Base-by-base conservation (phyloP, 805 yeast genomes). In the Starmerella sp. region DNA sequence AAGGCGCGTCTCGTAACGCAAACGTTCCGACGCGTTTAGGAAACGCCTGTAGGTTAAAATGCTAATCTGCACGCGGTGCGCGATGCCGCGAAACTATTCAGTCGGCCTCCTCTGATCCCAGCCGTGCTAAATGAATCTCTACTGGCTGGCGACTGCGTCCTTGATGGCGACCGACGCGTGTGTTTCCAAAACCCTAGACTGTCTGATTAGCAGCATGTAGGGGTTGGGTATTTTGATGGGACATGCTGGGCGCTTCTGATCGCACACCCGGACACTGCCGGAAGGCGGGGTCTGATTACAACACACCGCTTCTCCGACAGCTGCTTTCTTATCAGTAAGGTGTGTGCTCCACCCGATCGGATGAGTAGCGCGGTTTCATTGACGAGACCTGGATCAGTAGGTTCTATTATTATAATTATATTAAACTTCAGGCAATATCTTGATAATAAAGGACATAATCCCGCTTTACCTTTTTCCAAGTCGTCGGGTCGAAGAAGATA, bases 381-480 rank as follows among this genome's bases (percentile, higher is more conserved):
- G 14, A 35, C 14, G 14, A 2, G 48, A 8, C 28, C 10, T 1
- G 28, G 4, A 45, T n/a, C 15, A 47, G 5, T 11, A 37, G 35
- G 17, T 13, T 39, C 9, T 43, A 43, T 15, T 43, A n/a, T n/a
- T 39, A 42, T 42, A 11, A 52, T n/a, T 35, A 13, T 43, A n/a
- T n/a, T 39, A 42, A 22, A 15, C 44, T n/a, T 35, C 72, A 77
- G 70, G 83, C 81, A 61, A 81, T 81, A 49, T 82, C 81, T 50
- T 78, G 82, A 65, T 81, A 81, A 65, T 76, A 76, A 52, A 81
- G 66, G 13, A 79, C 73, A 65, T 81, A 80, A 63, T 82, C 86
- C 65, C 80, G 78, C 69, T 86, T 88, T 60, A 91, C 89, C 69
- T 86, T 87, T 64, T 88, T 95, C 99, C 99, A 93, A 58, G 86